Evolutionary conservation across 2,329 filamentous ascomycete genomes (phyloP).

Genomic region (Scedosporium apiospermum): DNA sequence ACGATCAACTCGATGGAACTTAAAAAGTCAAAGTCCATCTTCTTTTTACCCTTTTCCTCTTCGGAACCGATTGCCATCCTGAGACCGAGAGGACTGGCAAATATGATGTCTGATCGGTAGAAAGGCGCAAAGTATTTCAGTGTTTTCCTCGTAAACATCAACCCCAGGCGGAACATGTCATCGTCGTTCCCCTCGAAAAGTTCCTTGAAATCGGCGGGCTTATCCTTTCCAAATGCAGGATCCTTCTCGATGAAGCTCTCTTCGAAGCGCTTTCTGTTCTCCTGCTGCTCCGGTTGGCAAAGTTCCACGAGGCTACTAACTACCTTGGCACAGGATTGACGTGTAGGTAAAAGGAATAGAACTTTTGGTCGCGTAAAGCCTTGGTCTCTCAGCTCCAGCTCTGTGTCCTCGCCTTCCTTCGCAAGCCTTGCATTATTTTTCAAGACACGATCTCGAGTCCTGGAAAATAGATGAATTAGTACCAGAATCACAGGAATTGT

Average conservation of each 20-base stretch:
- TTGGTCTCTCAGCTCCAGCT: conserved; percentile 77
- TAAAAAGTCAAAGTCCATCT: conserved; percentile 77
- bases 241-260: conserved; percentile 68
- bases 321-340: conserved; percentile 72
- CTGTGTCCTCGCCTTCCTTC: conserved; percentile 52
- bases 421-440: conserved; percentile 82
- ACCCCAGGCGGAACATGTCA: conserved; percentile 90
- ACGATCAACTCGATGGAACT: conserved; percentile 88
- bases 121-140: conserved; percentile 93
- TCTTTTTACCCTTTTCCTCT: conserved; percentile 40
- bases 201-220: conserved; percentile 78
- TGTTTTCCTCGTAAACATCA: conserved; percentile 95
- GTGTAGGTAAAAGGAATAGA: conserved; percentile 79
- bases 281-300: conserved; percentile 79
- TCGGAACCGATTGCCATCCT: conserved; percentile 84
- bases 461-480: conserved; percentile 16
- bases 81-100: conserved; percentile 82
- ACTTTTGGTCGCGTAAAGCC: conserved; percentile 94
- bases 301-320: conserved; percentile 68
- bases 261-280: conserved; percentile 87
- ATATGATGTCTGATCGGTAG: conserved; percentile 91
- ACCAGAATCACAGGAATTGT: not conserved
- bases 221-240: conserved; percentile 55
- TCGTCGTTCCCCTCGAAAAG: conserved; percentile 93
- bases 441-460: conserved; percentile 78